Evolutionary conservation across 208 protist species (phyloP), one percentile per base, ranked within the genome.

Genomic region (Wallacemonas collosoma): DNA sequence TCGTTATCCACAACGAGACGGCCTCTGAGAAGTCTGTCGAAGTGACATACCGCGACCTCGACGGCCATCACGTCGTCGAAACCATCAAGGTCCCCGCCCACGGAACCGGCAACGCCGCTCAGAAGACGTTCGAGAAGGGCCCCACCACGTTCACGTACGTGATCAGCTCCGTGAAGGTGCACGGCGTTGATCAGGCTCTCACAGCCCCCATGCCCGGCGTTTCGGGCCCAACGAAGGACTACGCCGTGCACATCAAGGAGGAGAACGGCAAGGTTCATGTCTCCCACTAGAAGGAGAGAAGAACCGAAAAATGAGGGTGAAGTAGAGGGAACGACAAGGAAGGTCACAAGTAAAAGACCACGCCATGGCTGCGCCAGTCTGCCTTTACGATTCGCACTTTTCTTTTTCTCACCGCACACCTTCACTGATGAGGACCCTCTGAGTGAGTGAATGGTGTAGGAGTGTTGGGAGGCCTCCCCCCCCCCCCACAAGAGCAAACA

Each of bases 1-100:
- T 73, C 38, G 54, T 85, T 8, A 80, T 90, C 61, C 75, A 77
- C 77, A 93, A 91, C 62, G 40, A 77, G 2, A 79, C 83, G 0
- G 48, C 17, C 9, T 62, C 79, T 54, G 60, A 68, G 44, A 65
- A 85, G 68, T 73, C 73, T 12, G 67, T 93, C 48, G 55, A 71
- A 14, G 71, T 85, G 38, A 72, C 73, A 2, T 93, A 93, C 73
- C 56, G 54, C n/a, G 71, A 81, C 68, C 69, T 71, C 5, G 56
- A 79, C n/a, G 51, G 51, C 40, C 26, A 41, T 3, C 60, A 65
- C 12, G 41, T 36, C 41, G 43, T 51, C 5, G 58, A 45, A 9
- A 43, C 71, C 26, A 65, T 87, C 45, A 36, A 41, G 35, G 80
- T 92, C 14, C 44, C 75, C 3, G 65, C 87, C 1, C 65, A 71